Base-by-base conservation (phyloP, 2,329 filamentous ascomycete genomes). In the Colletotrichum trifolii region DNA sequence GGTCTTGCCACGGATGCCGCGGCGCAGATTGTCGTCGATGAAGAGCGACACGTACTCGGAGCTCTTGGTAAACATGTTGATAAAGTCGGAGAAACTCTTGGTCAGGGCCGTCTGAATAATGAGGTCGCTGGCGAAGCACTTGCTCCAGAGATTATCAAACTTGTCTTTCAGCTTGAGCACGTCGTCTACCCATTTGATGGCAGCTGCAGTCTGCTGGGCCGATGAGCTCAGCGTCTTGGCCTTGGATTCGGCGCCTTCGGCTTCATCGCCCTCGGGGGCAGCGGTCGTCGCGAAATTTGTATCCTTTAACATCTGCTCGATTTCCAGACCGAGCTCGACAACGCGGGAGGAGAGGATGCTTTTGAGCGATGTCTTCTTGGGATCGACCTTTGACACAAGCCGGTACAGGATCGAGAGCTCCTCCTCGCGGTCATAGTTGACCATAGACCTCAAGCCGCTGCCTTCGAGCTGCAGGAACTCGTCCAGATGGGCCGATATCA, bases 1-100 rank as follows among this genome's bases (percentile, higher is more conserved):
- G 0, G 93, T 95, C 82, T 96, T 97, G 67, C 94, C 94, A 74
- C 94, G 94, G 76, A 97, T 92, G 4, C 94, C 94, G 71, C 95
- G 92, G 80, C 97, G 97, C 72, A 99, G 87, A 73, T 94, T 97
- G 72, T 98, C 95, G 72, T 99, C 96, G 64, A 99, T 97, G 78
- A 97, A 99, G 0, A 99, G 85, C 0, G 96, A 99, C 6, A 98
- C 91, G 74, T 93, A 97, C 74, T 99, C 96, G 1, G 95, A 93
- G 71, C 91, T 91, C 67, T 94, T 89, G 12, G 82, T 77, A 73
- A 97, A 97, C n/a, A 89, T 79, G 75, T 97, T 98, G 83, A 99
- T 97, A 72, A 98, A 97, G 13, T 96, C 91, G 1, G 92, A 86
- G 71, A 97, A 97, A 73, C 94, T 97, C 73, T 90, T 90, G 2